phyloP scores from a whole-genome alignment of 495 filamentous ascomycete genomes.

The Staphylotrichum longicolle region DNA sequence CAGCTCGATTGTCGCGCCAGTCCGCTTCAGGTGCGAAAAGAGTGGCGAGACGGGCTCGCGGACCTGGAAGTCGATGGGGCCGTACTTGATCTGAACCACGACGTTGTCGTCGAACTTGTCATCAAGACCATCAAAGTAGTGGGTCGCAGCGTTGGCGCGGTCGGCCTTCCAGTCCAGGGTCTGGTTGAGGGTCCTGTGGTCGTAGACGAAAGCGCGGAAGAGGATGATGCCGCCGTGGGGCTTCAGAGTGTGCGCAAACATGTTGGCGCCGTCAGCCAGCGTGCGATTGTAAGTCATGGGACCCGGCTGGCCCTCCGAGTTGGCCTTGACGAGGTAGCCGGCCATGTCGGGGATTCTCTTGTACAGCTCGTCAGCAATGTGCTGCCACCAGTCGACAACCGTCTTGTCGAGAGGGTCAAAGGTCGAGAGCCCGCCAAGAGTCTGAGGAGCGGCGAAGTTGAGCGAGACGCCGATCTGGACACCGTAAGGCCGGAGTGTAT shows the following conservation, averaged over 20 bases:
- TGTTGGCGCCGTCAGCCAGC: constrained; percentile 64
- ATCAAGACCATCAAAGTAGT: constrained; percentile 66
- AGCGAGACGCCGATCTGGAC: constrained; percentile 64
- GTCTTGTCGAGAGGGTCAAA: constrained; percentile 62
- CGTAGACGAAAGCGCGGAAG: constrained; percentile 74
- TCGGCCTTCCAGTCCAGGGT: constrained; percentile 59
- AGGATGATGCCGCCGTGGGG: constrained; percentile 66
- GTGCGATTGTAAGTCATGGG: constrained; percentile 69
- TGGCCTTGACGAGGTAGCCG: constrained; percentile 70
- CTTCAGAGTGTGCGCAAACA: constrained; percentile 61
- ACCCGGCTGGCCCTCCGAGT: constrained; percentile 72
- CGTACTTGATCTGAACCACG: constrained; percentile 70
- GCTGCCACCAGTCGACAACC: constrained; percentile 62
- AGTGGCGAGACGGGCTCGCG: constrained; percentile 68
- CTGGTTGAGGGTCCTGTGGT: constrained; percentile 53
- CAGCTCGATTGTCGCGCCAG: constrained; percentile 61
- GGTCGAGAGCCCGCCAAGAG: constrained; percentile 54
- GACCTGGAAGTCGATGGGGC: constrained; percentile 74
- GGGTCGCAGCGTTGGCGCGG: constrained; percentile 65
- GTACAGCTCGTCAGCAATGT: constrained; percentile 59
- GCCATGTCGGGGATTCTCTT: constrained; percentile 61
- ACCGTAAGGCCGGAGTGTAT: constrained; percentile 65
- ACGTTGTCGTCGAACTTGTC: constrained; percentile 67
- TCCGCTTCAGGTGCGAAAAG: constrained; percentile 61
- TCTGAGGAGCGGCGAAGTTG: constrained; percentile 64